These are phyloP conservation scores for Aspergillus transmontanensis DNA, from an alignment of 2,329 filamentous ascomycete species.

Conservation along the genomic window DNA sequence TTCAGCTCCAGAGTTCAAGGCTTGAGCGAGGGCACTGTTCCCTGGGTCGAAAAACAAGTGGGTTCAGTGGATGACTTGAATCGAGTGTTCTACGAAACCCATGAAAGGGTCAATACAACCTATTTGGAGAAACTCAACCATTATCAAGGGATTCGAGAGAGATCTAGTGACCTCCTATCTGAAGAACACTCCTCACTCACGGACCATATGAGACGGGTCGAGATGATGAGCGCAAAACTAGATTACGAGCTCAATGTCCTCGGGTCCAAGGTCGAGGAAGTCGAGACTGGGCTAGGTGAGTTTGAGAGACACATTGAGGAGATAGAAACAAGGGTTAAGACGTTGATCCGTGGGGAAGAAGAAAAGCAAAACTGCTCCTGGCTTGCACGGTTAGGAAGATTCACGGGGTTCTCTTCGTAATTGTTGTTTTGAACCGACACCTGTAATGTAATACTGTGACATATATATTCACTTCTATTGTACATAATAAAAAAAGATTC, in stretches of 20 bases:
- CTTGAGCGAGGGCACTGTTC: conserved; percentile 40
- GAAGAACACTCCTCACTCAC: conserved; percentile 69
- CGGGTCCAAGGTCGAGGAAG: conserved; percentile 79
- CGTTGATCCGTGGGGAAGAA: conserved; percentile 64
- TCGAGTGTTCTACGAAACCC: conserved; percentile 62
- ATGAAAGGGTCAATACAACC: conserved; percentile 65
- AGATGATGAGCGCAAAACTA: conserved; percentile 78
- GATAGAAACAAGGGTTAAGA: conserved; percentile 65
- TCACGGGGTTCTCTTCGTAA: conserved; percentile 27
- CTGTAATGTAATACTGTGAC: conserved; percentile 8
- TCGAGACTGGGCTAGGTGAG: conserved; percentile 77
- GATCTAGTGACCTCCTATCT: conserved; percentile 68
- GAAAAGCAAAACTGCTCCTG: conserved; percentile 64
- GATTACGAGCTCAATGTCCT: conserved; percentile 89
- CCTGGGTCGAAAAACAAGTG: conserved; percentile 48
- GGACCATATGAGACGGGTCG: conserved; percentile 76
- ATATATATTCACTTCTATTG: conserved; percentile 24
- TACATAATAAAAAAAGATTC: conserved; percentile 21
- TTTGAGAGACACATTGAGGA: conserved; percentile 79
- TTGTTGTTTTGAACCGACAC: conserved; percentile 13
- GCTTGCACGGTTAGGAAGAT: conserved; percentile 57
- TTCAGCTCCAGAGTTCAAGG: conserved; percentile 40
- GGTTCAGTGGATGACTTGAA: conserved; percentile 61
- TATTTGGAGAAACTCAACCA: conserved; percentile 72
- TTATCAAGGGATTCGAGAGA: conserved; percentile 68